Evolutionary conservation across 2,329 filamentous ascomycete genomes (phyloP), one percentile per base, ranked within the genome.

Genomic region (Colletotrichum viniferum): DNA sequence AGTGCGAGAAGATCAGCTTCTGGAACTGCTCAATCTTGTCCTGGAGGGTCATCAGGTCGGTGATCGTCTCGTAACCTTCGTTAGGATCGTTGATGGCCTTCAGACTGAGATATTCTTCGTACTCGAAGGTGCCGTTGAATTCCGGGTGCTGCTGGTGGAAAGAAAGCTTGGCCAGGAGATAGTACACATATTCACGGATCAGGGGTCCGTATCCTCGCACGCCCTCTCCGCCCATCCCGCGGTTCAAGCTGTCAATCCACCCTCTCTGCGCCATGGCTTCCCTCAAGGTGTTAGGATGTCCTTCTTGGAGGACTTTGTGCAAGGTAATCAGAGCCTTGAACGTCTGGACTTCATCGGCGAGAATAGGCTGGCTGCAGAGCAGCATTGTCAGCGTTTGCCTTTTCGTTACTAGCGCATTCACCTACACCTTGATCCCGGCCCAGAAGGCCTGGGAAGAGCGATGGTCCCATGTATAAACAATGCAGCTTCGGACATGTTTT

Each of bases 401-500:
- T 56, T 28, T 32, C 56, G 18, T 56, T 60, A 14, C 21, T 30
- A n/a, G 18, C 66, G 56, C 65, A 70, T 60, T 60, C 68, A 90
- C 94, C 79, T 90, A 97, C 94, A 98, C 96, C 92, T 99, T 99
- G 91, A 99, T 97, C 83, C 96, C 96, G 73, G 95, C 92, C 97
- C 97, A 99, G 85, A 99, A 99, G 82, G 96, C 95, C 83, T 92
- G 90, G 56, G 96, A 98, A 78, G 94, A 98, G 87, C 98, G 97
- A 88, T 99, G 96, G 86, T 99, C 97, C 97, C 97, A 99, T 74
- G 96, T 98, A 85, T 98, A 98, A 61, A 99, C 96, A 81, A 99
- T 99, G 83, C 95, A 98, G 85, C 94, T 96, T 82, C 97, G 95
- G 74, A 99, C 97, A 94, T 99, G 97, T 87, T 99, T 99, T 81